A percentile compares a stretch with the other conserved stretches of the same genome.
Evolutionary conservation across 2,329 filamentous ascomycete genomes (phyloP).

Genomic region (Alternaria infectoria): DNA sequence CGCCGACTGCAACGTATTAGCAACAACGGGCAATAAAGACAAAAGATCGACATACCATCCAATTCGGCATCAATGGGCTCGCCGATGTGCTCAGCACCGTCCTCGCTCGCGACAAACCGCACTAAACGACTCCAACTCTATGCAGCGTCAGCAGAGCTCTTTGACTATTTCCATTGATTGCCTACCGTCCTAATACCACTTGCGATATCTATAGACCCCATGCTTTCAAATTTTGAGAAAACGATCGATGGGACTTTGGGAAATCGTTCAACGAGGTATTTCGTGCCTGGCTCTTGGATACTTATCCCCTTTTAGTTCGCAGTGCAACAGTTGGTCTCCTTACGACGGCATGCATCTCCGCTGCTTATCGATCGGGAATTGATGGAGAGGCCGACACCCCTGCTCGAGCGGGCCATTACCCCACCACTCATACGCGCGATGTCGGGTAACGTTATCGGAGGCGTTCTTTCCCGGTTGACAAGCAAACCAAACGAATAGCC

Average conservation of each 20-base stretch:
- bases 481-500: not conserved
- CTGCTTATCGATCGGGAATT: slow-evolving; percentile 5
- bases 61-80: slow-evolving; percentile 13
- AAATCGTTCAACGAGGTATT: no score
- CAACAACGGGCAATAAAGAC: no score
- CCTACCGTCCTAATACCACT: slow-evolving; percentile 7
- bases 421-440: not conserved
- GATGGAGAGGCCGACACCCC: not conserved
- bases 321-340: not conserved
- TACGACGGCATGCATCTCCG: not conserved
- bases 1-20: slow-evolving; percentile 16
- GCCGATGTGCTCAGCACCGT: slow-evolving; percentile 19
- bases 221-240: not conserved
- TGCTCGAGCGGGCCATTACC: not conserved
- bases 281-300: no score
- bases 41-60: slow-evolving; percentile 12
- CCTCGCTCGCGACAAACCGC: slow-evolving; percentile 24
- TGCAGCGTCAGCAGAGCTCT: not conserved
- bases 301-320: not conserved
- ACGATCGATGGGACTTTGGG: no score
- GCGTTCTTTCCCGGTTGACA: not conserved
- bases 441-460: not conserved
- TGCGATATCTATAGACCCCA: not conserved
- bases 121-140: slow-evolving; percentile 21
- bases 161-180: not conserved